These are phyloP conservation scores for Ustilago loliicola DNA, from an alignment of 1,284 basidiomycete species.

Conservation along the genomic window DNA sequence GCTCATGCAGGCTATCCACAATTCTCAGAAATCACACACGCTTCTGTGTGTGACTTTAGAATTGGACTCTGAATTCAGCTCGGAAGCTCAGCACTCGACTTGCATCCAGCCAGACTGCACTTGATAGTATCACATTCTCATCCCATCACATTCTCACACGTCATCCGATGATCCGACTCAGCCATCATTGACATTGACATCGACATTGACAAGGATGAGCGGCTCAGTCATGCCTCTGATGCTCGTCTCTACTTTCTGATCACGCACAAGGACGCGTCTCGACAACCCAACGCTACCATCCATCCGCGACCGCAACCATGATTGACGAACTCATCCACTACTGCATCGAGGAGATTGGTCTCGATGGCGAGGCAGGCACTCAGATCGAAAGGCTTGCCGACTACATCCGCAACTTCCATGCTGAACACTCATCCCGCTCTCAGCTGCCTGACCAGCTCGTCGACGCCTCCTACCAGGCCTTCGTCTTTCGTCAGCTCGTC, in stretches of 20 bases:
- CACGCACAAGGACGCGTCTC: background rate
- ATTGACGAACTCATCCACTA: conserved; percentile 84
- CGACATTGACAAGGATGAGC: background rate
- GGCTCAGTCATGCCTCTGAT: background rate
- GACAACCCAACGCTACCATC: background rate
- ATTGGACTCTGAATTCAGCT: conserved; percentile 20
- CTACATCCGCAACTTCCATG: conserved; percentile 79
- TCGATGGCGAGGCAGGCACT: conserved; percentile 85
- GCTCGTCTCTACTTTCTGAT: background rate
- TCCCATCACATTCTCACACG: conserved; percentile 2
- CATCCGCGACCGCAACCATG: conserved; percentile 30
- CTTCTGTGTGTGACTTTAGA: background rate
- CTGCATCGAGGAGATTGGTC: conserved; percentile 81
- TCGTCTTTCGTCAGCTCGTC: conserved; percentile 82
- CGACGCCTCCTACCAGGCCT: conserved; percentile 82
- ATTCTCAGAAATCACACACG: background rate
- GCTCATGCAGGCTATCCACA: conserved; percentile 2
- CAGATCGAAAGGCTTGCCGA: conserved; percentile 78
- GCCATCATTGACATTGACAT: background rate
- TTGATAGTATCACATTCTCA: background rate
- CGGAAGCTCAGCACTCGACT: background rate
- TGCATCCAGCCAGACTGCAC: background rate
- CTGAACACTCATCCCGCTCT: conserved; percentile 68
- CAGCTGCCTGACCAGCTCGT: conserved; percentile 74
- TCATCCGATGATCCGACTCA: background rate